phyloP scores from a whole-genome alignment of 1,139 yeast species.

The Suhomyces choctaworum region DNA sequence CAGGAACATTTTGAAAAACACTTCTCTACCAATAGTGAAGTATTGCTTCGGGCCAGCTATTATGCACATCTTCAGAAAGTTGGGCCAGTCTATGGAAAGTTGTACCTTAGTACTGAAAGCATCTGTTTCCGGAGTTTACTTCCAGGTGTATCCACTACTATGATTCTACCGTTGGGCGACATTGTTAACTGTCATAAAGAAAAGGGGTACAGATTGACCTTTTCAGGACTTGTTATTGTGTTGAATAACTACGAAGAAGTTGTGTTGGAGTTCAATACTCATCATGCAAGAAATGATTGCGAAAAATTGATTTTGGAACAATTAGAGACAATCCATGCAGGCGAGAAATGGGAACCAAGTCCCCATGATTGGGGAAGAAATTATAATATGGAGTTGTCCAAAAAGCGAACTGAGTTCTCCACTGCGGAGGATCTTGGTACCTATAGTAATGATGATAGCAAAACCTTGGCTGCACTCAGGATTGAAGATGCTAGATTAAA shows the following conservation, averaged over 20 bases:
- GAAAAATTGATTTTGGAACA: conserved; percentile 51
- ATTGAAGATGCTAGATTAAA: conserved; percentile 54
- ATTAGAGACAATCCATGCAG: conserved; percentile 41
- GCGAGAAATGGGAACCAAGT: conserved; percentile 28
- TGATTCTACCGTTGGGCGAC: conserved; percentile 80
- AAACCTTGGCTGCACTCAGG: conserved; percentile 23
- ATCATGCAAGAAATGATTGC: conserved; percentile 74
- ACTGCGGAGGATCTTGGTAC: background rate
- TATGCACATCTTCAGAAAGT: conserved; percentile 69
- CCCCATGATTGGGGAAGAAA: conserved; percentile 34
- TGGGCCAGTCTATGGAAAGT: conserved; percentile 78
- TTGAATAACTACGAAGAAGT: conserved; percentile 77
- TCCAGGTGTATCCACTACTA: conserved; percentile 75
- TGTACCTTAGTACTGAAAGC: conserved; percentile 66
- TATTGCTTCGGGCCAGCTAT: conserved; percentile 64
- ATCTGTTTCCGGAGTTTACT: conserved; percentile 78
- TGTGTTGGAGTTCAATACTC: conserved; percentile 69
- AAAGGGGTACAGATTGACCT: conserved; percentile 49
- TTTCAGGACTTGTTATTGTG: conserved; percentile 66
- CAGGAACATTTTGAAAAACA: conserved; percentile 58
- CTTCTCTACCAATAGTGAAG: conserved; percentile 60
- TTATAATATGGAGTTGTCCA: conserved; percentile 17
- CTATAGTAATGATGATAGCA: conserved; percentile 8
- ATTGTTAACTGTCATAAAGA: conserved; percentile 68
- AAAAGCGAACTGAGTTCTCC: conserved; percentile 1